Base-by-base conservation (phyloP, 768 basidiomycete species). In the Boletus barrowsii region DNA sequence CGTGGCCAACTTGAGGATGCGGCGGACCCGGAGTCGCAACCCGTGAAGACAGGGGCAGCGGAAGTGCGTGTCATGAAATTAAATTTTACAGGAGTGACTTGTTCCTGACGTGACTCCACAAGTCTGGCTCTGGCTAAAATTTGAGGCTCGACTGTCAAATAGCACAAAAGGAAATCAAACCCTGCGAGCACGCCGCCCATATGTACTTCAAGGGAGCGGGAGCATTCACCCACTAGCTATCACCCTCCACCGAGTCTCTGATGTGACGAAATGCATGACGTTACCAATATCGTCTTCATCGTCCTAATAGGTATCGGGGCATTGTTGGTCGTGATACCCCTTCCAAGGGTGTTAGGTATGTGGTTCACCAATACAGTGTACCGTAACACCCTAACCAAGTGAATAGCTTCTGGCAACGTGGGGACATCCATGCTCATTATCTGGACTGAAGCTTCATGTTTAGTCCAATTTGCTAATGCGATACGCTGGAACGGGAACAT, bases 261-360 rank as follows among this genome's bases (percentile, higher is more conserved):
- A 24, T 35, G 47, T 22, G 39, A 32, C 29, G 8, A 55, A 24
- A 63, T 63, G 61, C 13, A 43, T 29, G 29, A 29, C 2, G 26
- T 29, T 29, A 9, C 9, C 41, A 60, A 56, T 6, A 50, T 57
- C 26, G 1, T 62, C 5, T 73, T 63, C 55, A 55, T 76, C 3
- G 58, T 71, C 26, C 51, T 73, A 43, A 63, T 76, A 17, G 70
- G 76, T 66, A 13, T 79, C 9, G 69, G 68, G 3, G 66, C 73
- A 41, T 39, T 81, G n/a, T 49, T 78, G 1, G 65, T 72, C 10
- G 47, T 78, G 30, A 46, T 81, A 10, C 82, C 84, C 4, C 60
- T 80, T 6, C 76, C 79, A 5, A 81, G 76, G 75, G 83, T 84
- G 59, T 70, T 84, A 45, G 76, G 85, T 78, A 82, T 3, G 54